phyloP scores from a whole-genome alignment of 306 rosid genomes.

The Macrotyloma uniflorum region DNA sequence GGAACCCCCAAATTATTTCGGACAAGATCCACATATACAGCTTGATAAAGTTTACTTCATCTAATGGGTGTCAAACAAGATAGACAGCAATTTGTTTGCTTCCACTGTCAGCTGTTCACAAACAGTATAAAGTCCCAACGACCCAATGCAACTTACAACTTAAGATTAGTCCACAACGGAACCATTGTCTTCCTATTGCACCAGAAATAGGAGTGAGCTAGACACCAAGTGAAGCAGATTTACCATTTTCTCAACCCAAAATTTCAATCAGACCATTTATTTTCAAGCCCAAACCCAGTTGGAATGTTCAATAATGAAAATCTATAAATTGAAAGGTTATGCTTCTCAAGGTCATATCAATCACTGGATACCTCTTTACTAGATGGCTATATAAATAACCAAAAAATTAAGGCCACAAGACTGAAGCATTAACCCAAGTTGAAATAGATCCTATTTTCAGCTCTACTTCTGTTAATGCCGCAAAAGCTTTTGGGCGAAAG shows the following conservation, averaged over 20 bases:
- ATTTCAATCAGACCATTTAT: no score
- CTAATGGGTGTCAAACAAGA: not conserved
- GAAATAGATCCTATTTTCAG: not conserved
- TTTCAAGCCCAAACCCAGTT: not conserved
- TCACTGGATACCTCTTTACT: not conserved
- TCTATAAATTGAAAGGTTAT: no score
- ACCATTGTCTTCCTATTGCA: not conserved
- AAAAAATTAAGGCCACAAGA: not conserved
- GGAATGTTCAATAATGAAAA: not conserved
- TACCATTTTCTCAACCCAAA: no score
- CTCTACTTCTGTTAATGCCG: not conserved
- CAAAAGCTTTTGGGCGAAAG: no score
- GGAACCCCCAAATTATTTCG: slow-evolving; percentile 24
- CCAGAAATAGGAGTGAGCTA: not conserved
- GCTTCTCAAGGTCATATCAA: not conserved
- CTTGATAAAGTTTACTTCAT: slow-evolving; percentile 27
- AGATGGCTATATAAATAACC: not conserved
- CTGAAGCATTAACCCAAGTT: not conserved
- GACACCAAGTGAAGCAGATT: no score
- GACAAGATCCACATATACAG: slow-evolving; percentile 44
- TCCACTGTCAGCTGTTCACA: slow-evolving; percentile 8
- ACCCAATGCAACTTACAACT: not conserved
- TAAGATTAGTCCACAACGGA: not conserved
- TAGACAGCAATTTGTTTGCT: not conserved
- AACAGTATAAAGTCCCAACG: not conserved